Conservation (phyloP, 495 filamentous ascomycete species). For the Penicillium coffeae region DNA sequence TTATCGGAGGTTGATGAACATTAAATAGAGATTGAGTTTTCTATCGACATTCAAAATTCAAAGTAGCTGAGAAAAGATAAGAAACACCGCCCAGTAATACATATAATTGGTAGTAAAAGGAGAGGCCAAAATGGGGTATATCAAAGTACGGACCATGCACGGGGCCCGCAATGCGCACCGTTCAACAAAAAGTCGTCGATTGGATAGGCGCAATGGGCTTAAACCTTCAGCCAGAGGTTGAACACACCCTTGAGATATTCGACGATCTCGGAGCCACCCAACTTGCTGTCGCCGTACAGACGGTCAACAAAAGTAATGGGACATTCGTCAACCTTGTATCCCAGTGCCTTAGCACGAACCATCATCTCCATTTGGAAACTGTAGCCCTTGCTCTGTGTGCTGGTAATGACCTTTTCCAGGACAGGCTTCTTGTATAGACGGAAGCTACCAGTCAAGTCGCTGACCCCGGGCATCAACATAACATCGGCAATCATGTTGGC, state of each 20-base stretch:
- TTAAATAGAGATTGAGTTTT: conserved; percentile 11
- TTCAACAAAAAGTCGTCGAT: conserved; percentile 8
- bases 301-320: conserved; percentile 96
- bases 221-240: conserved; percentile 84
- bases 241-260: conserved; percentile 95
- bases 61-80: conserved; percentile 16
- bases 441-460: conserved; percentile 92
- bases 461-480: conserved; percentile 89
- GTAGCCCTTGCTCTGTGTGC: conserved; percentile 91
- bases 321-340: conserved; percentile 84
- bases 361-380: conserved; percentile 99
- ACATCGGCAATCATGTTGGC: conserved; percentile 97
- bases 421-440: conserved; percentile 88
- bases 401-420: conserved; percentile 78
- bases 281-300: conserved; percentile 91
- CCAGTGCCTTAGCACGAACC: conserved; percentile 90
- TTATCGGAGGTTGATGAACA: neutral
- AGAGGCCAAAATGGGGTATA: conserved; percentile 25
- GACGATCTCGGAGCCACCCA: conserved; percentile 95
- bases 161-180: conserved; percentile 7
- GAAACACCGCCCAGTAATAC: conserved; percentile 24
- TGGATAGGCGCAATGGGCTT: neutral
- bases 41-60: conserved; percentile 18
- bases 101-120: conserved; percentile 7
- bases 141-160: conserved; percentile 19